Evolutionary conservation across 1,139 yeast genomes (phyloP), one percentile per base, ranked within the genome.

Genomic region (Hanseniaspora gamundiae): DNA sequence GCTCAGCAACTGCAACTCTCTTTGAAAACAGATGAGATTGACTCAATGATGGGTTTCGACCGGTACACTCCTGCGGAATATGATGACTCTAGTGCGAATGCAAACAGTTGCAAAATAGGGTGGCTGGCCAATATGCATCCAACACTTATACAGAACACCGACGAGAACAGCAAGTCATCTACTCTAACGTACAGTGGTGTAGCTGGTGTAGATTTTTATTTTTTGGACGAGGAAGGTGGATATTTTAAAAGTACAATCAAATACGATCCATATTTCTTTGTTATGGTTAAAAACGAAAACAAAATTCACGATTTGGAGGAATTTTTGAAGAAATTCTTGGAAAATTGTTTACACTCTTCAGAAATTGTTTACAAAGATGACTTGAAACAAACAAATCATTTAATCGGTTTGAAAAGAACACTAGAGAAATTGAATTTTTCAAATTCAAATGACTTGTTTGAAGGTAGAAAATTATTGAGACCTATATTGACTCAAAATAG

Each of bases 161-260:
- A 53, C 35, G 54, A 57, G 35, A 43, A 67, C 19, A 48, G 47
- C 20, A 66, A 61, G 47, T 68, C 81, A 7, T 73, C 85, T 2
- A 73, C 80, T 1, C 78, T 74, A 24, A 68, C 70, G 41, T 58
- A 73, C 16, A 68, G 77, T 2, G 94, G 93, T 9, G 69, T 75
- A 41, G 76, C 96, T 0, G 98, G 91, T 4, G 96, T 91, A 3
- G 97, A 91, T 57, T 87, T 83, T 61, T 93, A 93, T 60, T 93
- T 93, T 53, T 65, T 93, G n/a, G 97, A 91, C 59, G 95, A 86
- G 56, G 96, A 88, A 63, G 99, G 99, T 39, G 98, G 97, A 2
- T 78, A 85, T 33, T 93, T 93, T 68, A 91, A 88, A 59, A 80
- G 88, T 2, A 82, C 95, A 0, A 64, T 84, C 17, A 80, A 75